phyloP scores from a whole-genome alignment of 495 filamentous ascomycete genomes.

The Penicillium roqueforti region DNA sequence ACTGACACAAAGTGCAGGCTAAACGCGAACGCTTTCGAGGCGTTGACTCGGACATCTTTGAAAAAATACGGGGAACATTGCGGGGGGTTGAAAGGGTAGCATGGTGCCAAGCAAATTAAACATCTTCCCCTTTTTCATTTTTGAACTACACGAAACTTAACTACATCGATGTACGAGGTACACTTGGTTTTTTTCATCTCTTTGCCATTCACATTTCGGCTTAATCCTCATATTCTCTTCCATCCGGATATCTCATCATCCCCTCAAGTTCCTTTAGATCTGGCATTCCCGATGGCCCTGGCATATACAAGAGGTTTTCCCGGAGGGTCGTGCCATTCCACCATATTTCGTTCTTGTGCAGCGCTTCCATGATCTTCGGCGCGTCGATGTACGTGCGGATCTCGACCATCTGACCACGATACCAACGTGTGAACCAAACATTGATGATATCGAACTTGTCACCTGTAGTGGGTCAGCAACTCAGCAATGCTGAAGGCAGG shows the following conservation, averaged over 20 bases:
- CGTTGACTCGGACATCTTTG: constrained; percentile 30
- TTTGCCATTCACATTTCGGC: not conserved
- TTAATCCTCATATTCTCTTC: constrained; percentile 24
- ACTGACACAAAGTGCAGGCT: constrained; percentile 49
- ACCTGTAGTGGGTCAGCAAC: constrained; percentile 14
- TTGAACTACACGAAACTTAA: not conserved
- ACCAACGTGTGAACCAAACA: constrained; percentile 39
- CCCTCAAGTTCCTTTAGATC: constrained; percentile 28
- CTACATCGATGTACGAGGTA: not conserved
- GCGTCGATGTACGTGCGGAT: constrained; percentile 36
- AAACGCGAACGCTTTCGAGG: constrained; percentile 43
- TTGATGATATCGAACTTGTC: constrained; percentile 34
- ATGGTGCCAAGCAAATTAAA: constrained; percentile 11
- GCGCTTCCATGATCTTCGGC: constrained; percentile 25
- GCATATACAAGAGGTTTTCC: constrained; percentile 34
- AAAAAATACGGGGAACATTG: constrained; percentile 9
- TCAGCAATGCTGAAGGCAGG: not conserved
- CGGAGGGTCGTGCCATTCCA: constrained; percentile 31
- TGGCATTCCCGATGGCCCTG: constrained; percentile 37
- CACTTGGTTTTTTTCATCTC: not conserved
- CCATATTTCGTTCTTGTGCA: constrained; percentile 38
- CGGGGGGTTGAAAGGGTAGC: constrained; percentile 1
- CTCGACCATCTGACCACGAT: constrained; percentile 34
- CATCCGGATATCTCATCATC: constrained; percentile 30
- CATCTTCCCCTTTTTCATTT: not conserved